Percentiles rank a stretch among this genome's conserved stretches.
phyloP scores from a whole-genome alignment of 768 basidiomycete species.

The Tulasnella sp. region DNA sequence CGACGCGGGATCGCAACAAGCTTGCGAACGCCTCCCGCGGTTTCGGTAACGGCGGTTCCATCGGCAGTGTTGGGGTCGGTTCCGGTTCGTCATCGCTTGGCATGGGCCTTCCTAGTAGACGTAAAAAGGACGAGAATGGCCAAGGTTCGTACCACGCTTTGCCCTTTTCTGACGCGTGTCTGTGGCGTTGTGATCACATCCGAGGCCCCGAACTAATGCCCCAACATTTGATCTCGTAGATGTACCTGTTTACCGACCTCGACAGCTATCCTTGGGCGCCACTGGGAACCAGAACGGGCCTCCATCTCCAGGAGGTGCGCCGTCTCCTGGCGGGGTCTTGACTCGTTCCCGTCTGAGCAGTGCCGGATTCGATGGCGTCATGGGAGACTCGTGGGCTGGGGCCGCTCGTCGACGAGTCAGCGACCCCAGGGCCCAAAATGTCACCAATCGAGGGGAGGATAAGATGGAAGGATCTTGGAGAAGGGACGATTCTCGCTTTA shows the following conservation, averaged over 20 bases:
- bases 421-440: slow-evolving; percentile 17
- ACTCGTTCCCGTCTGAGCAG: slow-evolving; percentile 29
- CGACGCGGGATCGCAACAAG: slow-evolving; percentile 29
- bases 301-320: slow-evolving; percentile 24
- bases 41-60: slow-evolving; percentile 2
- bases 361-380: slow-evolving; percentile 34
- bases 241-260: slow-evolving; percentile 32
- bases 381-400: slow-evolving; percentile 33
- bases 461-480: slow-evolving; percentile 32
- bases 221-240: background rate
- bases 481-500: slow-evolving; percentile 22
- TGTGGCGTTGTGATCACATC: slow-evolving; percentile 15
- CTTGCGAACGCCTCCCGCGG: slow-evolving; percentile 25
- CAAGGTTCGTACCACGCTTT: slow-evolving; percentile 23
- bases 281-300: slow-evolving; percentile 15
- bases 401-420: slow-evolving; percentile 14
- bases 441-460: slow-evolving; percentile 23
- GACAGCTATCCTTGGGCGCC: slow-evolving; percentile 31
- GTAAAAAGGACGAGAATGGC: slow-evolving; percentile 30
- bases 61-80: slow-evolving; percentile 17
- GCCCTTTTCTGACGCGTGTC: background rate
- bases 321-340: background rate
- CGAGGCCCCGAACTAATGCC: background rate
- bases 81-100: slow-evolving; percentile 17
- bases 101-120: slow-evolving; percentile 24